These are phyloP conservation scores for Lecanosticta acicola DNA, from an alignment of 2,329 filamentous ascomycete species.

Conservation along the genomic window DNA sequence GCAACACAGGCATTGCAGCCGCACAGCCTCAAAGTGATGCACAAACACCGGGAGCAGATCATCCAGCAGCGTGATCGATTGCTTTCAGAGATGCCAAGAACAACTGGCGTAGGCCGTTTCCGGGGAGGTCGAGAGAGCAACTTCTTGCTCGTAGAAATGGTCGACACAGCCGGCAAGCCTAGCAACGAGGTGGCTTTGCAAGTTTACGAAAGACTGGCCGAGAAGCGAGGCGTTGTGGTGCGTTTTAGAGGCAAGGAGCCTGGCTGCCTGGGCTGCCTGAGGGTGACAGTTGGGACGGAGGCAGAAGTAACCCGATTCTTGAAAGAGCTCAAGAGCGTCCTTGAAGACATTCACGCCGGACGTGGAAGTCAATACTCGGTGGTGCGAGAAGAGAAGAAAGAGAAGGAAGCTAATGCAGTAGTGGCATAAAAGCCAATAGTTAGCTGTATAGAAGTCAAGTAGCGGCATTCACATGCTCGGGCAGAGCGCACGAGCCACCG, in stretches of 20 bases:
- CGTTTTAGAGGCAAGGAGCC: constrained; percentile 89
- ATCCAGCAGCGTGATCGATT: constrained; percentile 72
- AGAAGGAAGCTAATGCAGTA: constrained; percentile 46
- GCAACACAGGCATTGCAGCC: constrained; percentile 66
- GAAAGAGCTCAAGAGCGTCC: constrained; percentile 54
- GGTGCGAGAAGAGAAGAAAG: constrained; percentile 40
- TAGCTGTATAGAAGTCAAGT: no score
- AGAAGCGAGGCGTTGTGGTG: constrained; percentile 83
- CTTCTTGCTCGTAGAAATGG: constrained; percentile 84
- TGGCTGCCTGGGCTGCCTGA: constrained; percentile 80
- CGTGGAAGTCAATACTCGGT: constrained; percentile 25
- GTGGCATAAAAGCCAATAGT: constrained; percentile 33
- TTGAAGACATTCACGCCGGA: constrained; percentile 45
- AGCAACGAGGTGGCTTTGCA: constrained; percentile 72
- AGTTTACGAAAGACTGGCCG: constrained; percentile 79
- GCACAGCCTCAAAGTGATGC: constrained; percentile 68
- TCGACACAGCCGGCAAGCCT: constrained; percentile 65
- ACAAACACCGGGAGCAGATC: constrained; percentile 61
- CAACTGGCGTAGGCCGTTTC: constrained; percentile 74
- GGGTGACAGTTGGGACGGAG: constrained; percentile 89
- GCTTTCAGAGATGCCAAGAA: constrained; percentile 63
- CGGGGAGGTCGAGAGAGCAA: constrained; percentile 77
- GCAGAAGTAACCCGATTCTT: constrained; percentile 76
- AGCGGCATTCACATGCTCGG: no score
- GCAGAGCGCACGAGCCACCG: no score